phyloP scores from a whole-genome alignment of 345 rosid genomes.

The thale cress (Arabidopsis thaliana) region DNA sequence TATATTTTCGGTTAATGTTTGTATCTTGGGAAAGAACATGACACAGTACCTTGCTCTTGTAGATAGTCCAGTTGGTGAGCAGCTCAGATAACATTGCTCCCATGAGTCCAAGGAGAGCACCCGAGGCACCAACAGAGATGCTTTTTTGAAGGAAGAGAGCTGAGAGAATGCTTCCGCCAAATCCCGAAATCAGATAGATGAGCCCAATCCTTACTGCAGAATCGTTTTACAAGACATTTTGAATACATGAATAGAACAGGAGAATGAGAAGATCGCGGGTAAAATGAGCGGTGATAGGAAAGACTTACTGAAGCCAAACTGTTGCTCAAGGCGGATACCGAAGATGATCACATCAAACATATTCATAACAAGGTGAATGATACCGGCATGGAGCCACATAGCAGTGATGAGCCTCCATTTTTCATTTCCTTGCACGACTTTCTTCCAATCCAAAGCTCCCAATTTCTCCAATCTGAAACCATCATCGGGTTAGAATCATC shows the following conservation, averaged over 20 bases:
- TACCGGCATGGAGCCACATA: slow-evolving; percentile 93
- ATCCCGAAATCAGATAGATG: slow-evolving; percentile 76
- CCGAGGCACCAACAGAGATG: slow-evolving; percentile 97
- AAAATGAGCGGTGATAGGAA: neutral
- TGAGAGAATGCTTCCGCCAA: slow-evolving; percentile 81
- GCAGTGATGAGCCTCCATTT: slow-evolving; percentile 89
- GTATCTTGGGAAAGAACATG: neutral
- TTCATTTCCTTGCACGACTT: slow-evolving; percentile 66
- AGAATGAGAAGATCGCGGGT: neutral
- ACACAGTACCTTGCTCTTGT: slow-evolving; percentile 68
- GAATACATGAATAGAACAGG: neutral
- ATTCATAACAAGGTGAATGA: slow-evolving; percentile 79
- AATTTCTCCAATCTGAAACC: slow-evolving; percentile 70
- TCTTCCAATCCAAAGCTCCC: slow-evolving; percentile 78
- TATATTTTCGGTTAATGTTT: neutral
- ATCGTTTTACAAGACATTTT: neutral
- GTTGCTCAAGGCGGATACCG: slow-evolving; percentile 91
- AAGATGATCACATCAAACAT: slow-evolving; percentile 74
- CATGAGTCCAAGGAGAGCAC: slow-evolving; percentile 95
- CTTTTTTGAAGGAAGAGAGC: slow-evolving; percentile 64
- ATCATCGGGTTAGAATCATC: neutral
- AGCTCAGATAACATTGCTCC: slow-evolving; percentile 97
- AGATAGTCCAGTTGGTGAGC: slow-evolving; percentile 93
- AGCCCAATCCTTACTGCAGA: slow-evolving; percentile 72
- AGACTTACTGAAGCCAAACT: slow-evolving; percentile 82